These are phyloP conservation scores for Prunus campanulata DNA, from an alignment of 306 rosid species.

Conservation along the genomic window DNA sequence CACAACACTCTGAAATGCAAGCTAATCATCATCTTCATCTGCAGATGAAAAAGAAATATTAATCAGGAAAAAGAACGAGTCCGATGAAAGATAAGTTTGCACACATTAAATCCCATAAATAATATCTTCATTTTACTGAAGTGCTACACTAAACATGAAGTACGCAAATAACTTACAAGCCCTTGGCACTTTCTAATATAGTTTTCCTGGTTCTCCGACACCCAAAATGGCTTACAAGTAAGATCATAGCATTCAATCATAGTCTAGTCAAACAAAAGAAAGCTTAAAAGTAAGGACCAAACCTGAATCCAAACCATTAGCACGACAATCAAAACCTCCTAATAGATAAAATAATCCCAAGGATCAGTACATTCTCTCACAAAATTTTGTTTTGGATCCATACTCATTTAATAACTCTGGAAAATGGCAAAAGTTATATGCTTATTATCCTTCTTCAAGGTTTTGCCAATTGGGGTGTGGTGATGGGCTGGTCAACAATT, in stretches of 20 bases:
- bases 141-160: background rate
- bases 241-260: background rate
- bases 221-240: background rate
- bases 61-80: background rate
- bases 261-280: background rate
- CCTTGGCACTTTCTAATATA: background rate
- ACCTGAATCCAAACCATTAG: background rate
- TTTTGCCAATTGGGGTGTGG: background rate
- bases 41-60: slow-evolving; percentile 28
- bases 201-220: background rate
- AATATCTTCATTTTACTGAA: background rate
- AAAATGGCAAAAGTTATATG: background rate
- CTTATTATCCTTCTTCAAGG: background rate
- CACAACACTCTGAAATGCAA: slow-evolving; percentile 20
- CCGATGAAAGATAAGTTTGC: background rate
- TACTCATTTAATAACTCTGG: background rate
- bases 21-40: slow-evolving; percentile 65
- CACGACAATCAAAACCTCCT: background rate
- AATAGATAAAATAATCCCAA: background rate
- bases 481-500: background rate
- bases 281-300: background rate
- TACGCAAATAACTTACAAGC: background rate
- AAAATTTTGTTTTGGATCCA: background rate
- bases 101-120: background rate
- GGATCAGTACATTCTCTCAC: background rate